Base-by-base conservation (phyloP, 2,329 filamentous ascomycete genomes). In the Emergomyces africanus region DNA sequence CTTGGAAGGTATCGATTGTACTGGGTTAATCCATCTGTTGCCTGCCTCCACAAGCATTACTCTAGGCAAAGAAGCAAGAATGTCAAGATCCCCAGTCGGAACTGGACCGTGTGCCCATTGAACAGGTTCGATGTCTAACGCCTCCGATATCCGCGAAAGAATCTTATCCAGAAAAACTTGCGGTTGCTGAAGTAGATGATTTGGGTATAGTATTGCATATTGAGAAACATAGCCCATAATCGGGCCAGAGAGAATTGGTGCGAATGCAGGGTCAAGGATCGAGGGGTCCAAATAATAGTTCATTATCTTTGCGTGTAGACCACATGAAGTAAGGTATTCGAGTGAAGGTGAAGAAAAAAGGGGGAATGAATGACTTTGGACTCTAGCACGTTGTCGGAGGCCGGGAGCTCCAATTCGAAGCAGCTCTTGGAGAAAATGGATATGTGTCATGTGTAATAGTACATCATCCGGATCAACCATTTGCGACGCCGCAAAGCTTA, bases 401-500 rank as follows among this genome's bases (percentile, higher is more conserved):
- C 72, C 69, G 1, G 72, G 72, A 9, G 70, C 69, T 57, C 70
- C 71, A 2, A 76, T 74, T 37, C 72, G 71, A 35, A 85, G 72
- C 2, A 84, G 69, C n/a, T 79, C 76, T 23, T 77, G 74, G 66
- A 77, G 82, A 68, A 84, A 84, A 62, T 81, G 77, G 61, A 85
- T 72, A 48, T 83, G 70, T 5, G 78, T 81, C 71, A 82, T 79
- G 62, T 83, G 78, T 79, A 84, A 81, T 54, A 85, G 70, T 3
- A 84, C 75, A 65, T 85, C 82, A 37, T 77, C 76, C 51, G 71
- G 74, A 61, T 85, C 78, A 2, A 84, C 77, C 81, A 84, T 84
- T 48, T 76, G 73, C 54, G 74, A 69, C 3, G 79, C 72, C 5
- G 78, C 79, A 60, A 83, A 85, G 39, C 83, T 77, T 2, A 85